Evolutionary conservation across 331 rosid species (phyloP).

Genomic region (Pyrus hybrid): DNA sequence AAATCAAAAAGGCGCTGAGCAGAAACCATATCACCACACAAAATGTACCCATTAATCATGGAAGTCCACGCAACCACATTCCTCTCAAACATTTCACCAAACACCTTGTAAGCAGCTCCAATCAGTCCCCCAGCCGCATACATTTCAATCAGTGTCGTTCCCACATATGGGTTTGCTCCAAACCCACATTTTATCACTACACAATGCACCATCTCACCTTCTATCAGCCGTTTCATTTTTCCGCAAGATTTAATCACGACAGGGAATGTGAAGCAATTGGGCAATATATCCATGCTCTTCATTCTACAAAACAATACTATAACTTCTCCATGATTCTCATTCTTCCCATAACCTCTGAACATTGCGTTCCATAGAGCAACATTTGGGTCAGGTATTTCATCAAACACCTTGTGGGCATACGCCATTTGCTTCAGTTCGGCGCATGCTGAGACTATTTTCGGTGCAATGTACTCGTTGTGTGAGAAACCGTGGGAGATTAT

Average conservation of each 20-base stretch:
- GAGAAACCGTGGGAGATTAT: slow-evolving; percentile 41
- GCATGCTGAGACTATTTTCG: slow-evolving; percentile 33
- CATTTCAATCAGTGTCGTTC: slow-evolving; percentile 38
- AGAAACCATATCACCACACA: slow-evolving; percentile 25
- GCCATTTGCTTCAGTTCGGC: slow-evolving; percentile 23
- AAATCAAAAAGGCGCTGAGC: slow-evolving; percentile 33
- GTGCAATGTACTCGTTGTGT: slow-evolving; percentile 35
- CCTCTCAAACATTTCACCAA: slow-evolving; percentile 35
- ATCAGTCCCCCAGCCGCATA: slow-evolving; percentile 24
- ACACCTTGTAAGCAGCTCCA: slow-evolving; percentile 36
- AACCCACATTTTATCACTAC: slow-evolving; percentile 32
- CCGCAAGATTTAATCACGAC: slow-evolving; percentile 38
- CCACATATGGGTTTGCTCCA: slow-evolving; percentile 27
- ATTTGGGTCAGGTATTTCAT: slow-evolving; percentile 41
- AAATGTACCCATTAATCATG: slow-evolving; percentile 38
- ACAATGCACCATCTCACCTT: slow-evolving; percentile 42
- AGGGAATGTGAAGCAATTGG: slow-evolving; percentile 41
- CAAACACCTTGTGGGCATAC: slow-evolving; percentile 53
- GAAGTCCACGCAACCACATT: slow-evolving; percentile 45
- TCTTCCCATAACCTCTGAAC: slow-evolving; percentile 38
- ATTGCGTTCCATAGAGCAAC: slow-evolving; percentile 56
- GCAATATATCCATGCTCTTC: slow-evolving; percentile 28
- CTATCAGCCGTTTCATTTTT: slow-evolving; percentile 19
- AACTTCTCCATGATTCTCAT: slow-evolving; percentile 26
- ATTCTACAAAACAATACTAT: slow-evolving; percentile 34